phyloP scores from a whole-genome alignment of 1,139 yeast genomes.

The Suhomyces kunorum region DNA sequence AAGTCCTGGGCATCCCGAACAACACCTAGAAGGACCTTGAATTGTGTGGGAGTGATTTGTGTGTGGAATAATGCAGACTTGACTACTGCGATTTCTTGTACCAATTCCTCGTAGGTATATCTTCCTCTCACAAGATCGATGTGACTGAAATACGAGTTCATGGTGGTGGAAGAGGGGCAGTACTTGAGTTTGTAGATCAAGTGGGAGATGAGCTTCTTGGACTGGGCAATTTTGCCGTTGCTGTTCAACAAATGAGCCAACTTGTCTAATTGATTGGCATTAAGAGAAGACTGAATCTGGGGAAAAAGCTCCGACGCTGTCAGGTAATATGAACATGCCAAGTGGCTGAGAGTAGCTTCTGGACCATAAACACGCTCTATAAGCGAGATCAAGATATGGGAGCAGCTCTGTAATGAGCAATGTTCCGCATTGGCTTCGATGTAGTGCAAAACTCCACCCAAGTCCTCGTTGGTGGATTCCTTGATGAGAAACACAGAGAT shows the following conservation, averaged over 20 bases:
- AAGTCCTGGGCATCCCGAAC: conserved; percentile 31
- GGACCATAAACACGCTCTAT: background rate
- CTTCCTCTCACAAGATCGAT: conserved; percentile 1
- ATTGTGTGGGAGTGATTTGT: conserved; percentile 21
- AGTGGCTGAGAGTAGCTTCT: background rate
- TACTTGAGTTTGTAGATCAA: conserved; percentile 22
- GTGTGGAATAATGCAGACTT: conserved; percentile 36
- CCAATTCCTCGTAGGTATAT: conserved; percentile 7
- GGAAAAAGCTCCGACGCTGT: conserved; percentile 3
- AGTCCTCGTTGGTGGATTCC: conserved; percentile 12
- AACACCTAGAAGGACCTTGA: conserved; percentile 27
- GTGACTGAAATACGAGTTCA: conserved; percentile 22
- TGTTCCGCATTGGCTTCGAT: conserved; percentile 19
- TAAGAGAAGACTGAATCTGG: conserved; percentile 15
- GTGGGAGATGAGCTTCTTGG: conserved; percentile 21
- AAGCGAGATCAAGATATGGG: conserved; percentile 9
- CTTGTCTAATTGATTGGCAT: conserved; percentile 27
- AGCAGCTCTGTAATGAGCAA: conserved; percentile 23
- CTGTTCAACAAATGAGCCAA: conserved; percentile 28
- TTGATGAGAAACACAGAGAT: conserved; percentile 24
- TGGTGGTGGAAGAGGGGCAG: conserved; percentile 31
- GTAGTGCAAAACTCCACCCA: conserved; percentile 20
- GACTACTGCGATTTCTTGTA: conserved; percentile 30
- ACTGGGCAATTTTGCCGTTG: conserved; percentile 22
- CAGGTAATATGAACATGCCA: conserved; percentile 10